phyloP scores from a whole-genome alignment of 306 rosid species.

The Medicago truncatula region DNA sequence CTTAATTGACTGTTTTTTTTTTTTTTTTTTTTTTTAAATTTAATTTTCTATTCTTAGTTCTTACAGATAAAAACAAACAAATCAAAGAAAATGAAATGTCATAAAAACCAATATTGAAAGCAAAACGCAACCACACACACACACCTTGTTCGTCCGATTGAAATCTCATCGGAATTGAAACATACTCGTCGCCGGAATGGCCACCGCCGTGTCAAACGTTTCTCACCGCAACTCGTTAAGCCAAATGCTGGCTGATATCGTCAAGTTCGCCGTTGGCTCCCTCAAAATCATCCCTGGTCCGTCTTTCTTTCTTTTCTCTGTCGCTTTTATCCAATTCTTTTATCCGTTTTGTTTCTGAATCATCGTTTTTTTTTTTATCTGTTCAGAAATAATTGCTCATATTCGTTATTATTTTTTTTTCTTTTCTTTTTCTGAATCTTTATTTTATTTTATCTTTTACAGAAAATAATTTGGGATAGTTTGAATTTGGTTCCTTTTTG shows the following conservation, averaged over 20 bases:
- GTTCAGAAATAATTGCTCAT: neutral
- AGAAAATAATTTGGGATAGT: too few relatives aligned
- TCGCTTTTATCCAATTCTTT: neutral
- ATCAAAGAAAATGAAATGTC: neutral
- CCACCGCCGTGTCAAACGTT: conserved; percentile 41
- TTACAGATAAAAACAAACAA: too few relatives aligned
- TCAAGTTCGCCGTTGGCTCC: conserved; percentile 70
- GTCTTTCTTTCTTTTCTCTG: conserved; percentile 33
- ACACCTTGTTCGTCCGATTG: conserved; percentile 1
- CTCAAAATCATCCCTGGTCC: conserved; percentile 64
- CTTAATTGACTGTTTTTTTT: too few relatives aligned
- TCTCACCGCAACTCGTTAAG: conserved; percentile 41
- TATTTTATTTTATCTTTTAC: too few relatives aligned
- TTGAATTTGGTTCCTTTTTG: neutral
- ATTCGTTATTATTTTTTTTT: too few relatives aligned
- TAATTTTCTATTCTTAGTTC: too few relatives aligned
- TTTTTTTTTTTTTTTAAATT: too few relatives aligned
- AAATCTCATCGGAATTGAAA: conserved; percentile 14
- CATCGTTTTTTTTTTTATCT: neutral
- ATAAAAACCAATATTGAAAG: neutral
- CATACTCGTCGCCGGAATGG: conserved; percentile 47
- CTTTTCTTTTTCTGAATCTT: neutral
- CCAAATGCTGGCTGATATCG: conserved; percentile 53
- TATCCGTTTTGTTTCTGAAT: neutral
- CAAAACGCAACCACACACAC: conserved; percentile 6